Conservation (phyloP, 345 rosid species). For the Mangifera indica region DNA sequence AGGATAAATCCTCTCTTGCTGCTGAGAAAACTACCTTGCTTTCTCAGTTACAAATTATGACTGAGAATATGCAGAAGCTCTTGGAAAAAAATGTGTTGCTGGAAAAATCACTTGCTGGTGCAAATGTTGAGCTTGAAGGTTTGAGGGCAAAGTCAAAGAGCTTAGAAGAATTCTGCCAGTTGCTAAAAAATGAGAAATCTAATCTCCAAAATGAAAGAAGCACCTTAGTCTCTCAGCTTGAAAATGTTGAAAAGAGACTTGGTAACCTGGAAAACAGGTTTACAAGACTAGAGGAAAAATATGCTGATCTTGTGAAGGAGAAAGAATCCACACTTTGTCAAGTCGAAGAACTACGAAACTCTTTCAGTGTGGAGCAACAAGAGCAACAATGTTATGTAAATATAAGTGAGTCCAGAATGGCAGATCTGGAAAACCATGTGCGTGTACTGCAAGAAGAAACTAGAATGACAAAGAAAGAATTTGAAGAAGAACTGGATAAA, state of each 20-base stretch:
- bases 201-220: slow-evolving; percentile 53
- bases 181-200: slow-evolving; percentile 73
- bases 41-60: slow-evolving; percentile 72
- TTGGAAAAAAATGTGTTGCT: slow-evolving; percentile 54
- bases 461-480: slow-evolving; percentile 63
- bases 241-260: slow-evolving; percentile 57
- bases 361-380: slow-evolving; percentile 59
- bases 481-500: slow-evolving; percentile 86
- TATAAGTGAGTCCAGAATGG: slow-evolving; percentile 64
- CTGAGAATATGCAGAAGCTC: slow-evolving; percentile 73
- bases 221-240: slow-evolving; percentile 54
- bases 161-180: slow-evolving; percentile 67
- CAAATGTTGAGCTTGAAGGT: slow-evolving; percentile 75
- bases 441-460: slow-evolving; percentile 67
- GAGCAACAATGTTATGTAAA: slow-evolving; percentile 49
- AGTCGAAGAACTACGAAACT: slow-evolving; percentile 62
- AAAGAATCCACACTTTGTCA: slow-evolving; percentile 55
- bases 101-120: slow-evolving; percentile 60
- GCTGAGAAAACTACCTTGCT: slow-evolving; percentile 73
- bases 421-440: slow-evolving; percentile 65
- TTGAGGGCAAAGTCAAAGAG: slow-evolving; percentile 59
- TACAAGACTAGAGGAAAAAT: slow-evolving; percentile 60
- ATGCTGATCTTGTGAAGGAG: slow-evolving; percentile 63
- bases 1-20: slow-evolving; percentile 65
- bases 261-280: slow-evolving; percentile 63